Base-by-base conservation (phyloP, 345 rosid species). In the Eucalyptus cladocalyx region DNA sequence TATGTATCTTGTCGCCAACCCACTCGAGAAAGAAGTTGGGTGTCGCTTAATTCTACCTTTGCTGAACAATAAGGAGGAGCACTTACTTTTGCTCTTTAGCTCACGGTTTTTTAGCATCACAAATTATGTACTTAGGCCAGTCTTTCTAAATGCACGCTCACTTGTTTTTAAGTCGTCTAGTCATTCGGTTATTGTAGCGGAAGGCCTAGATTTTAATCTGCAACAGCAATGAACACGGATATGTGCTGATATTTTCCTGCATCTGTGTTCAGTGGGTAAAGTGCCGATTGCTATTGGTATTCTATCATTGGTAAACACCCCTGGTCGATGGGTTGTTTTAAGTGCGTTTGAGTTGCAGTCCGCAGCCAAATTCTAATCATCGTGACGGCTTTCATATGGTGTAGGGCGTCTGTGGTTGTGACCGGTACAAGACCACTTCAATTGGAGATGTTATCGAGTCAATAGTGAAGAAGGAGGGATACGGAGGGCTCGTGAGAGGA, bases 351-450 rank as follows among this genome's bases (percentile, higher is more conserved):
- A 34, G 43, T 17, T 72, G 43, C 43, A 7, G 43, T 72, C 40
- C 10, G 26, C 26, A 42, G 81, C 81, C 43, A 34, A 34, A 37
- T 72, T 34, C 81, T 72, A 72, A 21, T 72, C 26, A 8, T 72
- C 12, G 81, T 18, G 21, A 34, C 8, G 45, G 81, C 81, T 2
- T 19, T 72, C 81, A 3, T 72, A 37, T 72, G 28, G 83, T 87
- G 87, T 95, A 97, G 99, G 99, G 99, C 89, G 96, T 98, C 23
- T 96, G 99, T 5, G 99, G 99, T 86, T 96, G 99, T 58, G 99
- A 96, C 91, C 94, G 98, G 89, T 98, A 95, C 91, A 94, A 92
- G 91, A 94, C 92, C 53, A 88, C 95, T 91, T 96, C 98, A 7
- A 98, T 96, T 40, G 76, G 96, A 37, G 97, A 94, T 88, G 99